These are phyloP conservation scores for Claviceps sp. DNA, from an alignment of 2,329 filamentous ascomycete species.

Conservation along the genomic window DNA sequence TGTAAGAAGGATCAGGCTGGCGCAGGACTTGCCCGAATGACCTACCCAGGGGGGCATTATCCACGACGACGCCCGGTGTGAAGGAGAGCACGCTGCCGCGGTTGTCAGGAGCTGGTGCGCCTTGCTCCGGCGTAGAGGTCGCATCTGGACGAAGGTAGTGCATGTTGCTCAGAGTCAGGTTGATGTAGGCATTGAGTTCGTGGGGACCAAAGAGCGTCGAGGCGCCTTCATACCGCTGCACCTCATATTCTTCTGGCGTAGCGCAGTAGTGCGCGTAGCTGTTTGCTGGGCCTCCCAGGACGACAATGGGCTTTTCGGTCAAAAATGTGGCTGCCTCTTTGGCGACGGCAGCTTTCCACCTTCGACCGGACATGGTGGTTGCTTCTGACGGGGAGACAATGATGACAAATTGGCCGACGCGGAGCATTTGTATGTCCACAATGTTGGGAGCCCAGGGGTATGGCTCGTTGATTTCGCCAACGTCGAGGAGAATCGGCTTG, in stretches of 20 bases:
- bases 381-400: constrained; percentile 79
- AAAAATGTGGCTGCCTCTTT: constrained; percentile 33
- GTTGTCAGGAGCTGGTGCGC: constrained; percentile 64
- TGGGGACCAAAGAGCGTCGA: constrained; percentile 78
- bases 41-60: constrained; percentile 51
- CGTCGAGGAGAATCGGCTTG: constrained; percentile 79
- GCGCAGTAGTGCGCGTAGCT: constrained; percentile 76
- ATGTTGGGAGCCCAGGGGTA: constrained; percentile 88
- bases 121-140: constrained; percentile 30
- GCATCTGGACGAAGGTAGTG: constrained; percentile 25
- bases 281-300: constrained; percentile 81
- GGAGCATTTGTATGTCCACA: constrained; percentile 74
- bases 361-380: constrained; percentile 80
- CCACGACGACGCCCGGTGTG: constrained; percentile 66
- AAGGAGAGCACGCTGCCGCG: constrained; percentile 62
- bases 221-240: constrained; percentile 91
- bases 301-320: constrained; percentile 52
- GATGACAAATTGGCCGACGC: constrained; percentile 73
- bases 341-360: constrained; percentile 65
- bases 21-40: constrained; percentile 55
- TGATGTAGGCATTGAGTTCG: constrained; percentile 77
- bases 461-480: constrained; percentile 63
- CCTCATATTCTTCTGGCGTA: constrained; percentile 65
- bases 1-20: constrained; percentile 40
- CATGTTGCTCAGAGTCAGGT: constrained; percentile 56